phyloP scores from a whole-genome alignment of 805 yeast species.

The Sugiyamaella qingdaonensis region DNA sequence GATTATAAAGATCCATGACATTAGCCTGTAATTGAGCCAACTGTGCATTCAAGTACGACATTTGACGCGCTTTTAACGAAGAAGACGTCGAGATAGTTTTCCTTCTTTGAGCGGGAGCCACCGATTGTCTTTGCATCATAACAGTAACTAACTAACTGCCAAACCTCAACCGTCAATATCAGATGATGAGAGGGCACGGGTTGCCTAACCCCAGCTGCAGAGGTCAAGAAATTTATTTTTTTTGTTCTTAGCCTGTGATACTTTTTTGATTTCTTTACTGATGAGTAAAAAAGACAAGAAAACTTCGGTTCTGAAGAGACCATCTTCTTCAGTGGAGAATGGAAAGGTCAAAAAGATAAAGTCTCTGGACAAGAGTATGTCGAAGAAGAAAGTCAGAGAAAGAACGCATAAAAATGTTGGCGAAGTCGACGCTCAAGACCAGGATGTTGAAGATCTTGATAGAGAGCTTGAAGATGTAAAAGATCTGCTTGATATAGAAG shows the following conservation, averaged over 20 bases:
- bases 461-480: constrained; percentile 23
- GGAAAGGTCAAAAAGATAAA: constrained; percentile 1
- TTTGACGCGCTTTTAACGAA: constrained; percentile 36
- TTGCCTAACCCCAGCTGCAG: not conserved
- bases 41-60: constrained; percentile 49
- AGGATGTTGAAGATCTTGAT: constrained; percentile 22
- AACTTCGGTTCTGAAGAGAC: not conserved
- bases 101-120: constrained; percentile 10
- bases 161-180: too few species aligned
- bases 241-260: not conserved
- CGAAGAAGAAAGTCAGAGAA: constrained; percentile 4
- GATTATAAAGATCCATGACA: constrained; percentile 47
- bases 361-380: not conserved
- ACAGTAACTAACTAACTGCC: not conserved
- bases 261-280: not conserved
- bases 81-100: constrained; percentile 10
- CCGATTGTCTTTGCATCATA: constrained; percentile 13
- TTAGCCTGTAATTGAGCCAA: constrained; percentile 56
- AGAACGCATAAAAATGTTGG: constrained; percentile 9
- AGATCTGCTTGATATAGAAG: constrained; percentile 24
- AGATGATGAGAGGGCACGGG: not conserved
- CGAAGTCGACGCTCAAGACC: constrained; percentile 10
- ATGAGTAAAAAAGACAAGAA: not conserved
- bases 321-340: not conserved
- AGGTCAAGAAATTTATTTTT: not conserved